Evolutionary conservation across 345 rosid species (phyloP).

Genomic region (Syzygium grande): DNA sequence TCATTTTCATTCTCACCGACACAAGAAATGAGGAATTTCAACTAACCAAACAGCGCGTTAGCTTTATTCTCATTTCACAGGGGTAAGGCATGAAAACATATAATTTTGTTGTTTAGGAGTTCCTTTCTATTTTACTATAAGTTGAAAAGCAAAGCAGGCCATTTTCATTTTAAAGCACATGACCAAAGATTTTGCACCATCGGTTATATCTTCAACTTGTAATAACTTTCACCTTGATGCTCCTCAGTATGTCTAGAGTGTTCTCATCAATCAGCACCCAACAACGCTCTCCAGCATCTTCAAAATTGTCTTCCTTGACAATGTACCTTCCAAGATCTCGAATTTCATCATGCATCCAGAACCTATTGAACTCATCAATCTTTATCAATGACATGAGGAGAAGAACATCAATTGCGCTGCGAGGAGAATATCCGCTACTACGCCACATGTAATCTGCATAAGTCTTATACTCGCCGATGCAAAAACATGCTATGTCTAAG

Average conservation of each 20-base stretch:
- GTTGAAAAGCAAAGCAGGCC: background rate
- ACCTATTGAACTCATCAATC: background rate
- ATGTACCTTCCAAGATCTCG: background rate
- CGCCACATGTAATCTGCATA: background rate
- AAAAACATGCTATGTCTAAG: background rate
- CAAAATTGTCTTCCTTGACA: background rate
- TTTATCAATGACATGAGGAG: background rate
- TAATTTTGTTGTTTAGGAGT: background rate
- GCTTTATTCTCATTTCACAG: background rate
- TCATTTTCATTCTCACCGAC: background rate
- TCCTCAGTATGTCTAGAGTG: background rate
- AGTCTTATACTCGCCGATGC: background rate
- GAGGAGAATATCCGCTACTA: background rate
- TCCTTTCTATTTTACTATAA: background rate
- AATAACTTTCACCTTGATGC: background rate
- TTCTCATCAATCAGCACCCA: background rate
- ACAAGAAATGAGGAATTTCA: background rate
- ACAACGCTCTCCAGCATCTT: background rate
- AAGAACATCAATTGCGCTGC: background rate
- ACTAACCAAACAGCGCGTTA: background rate
- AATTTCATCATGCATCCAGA: background rate
- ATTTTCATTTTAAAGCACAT: background rate
- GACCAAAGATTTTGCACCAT: background rate
- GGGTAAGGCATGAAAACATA: background rate
- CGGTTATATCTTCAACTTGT: background rate